phyloP scores from a whole-genome alignment of 225 moss, liverwort and hornwort species.

The Anthoceros angustus region DNA sequence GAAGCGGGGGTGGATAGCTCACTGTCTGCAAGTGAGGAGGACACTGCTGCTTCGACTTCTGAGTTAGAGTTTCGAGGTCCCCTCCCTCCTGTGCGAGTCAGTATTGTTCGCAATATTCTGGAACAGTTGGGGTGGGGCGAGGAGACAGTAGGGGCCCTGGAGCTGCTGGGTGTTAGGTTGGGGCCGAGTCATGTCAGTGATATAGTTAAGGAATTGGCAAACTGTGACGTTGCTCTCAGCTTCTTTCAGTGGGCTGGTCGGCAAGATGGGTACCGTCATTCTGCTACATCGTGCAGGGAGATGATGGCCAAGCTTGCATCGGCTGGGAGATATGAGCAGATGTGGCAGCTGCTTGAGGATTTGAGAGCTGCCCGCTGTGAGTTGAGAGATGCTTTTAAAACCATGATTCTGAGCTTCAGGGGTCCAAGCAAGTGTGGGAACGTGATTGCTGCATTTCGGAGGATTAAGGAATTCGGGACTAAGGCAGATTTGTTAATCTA shows the following conservation, averaged over 20 bases:
- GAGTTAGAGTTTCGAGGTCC: background rate
- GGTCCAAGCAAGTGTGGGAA: background rate
- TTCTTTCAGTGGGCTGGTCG: background rate
- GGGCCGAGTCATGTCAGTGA: background rate
- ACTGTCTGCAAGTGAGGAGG: background rate
- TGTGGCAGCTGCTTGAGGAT: conserved; percentile 2
- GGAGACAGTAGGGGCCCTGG: background rate
- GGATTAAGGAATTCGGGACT: background rate
- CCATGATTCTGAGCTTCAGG: background rate
- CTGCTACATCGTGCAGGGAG: background rate
- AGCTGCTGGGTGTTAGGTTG: background rate
- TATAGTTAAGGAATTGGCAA: background rate
- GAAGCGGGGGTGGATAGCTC: background rate
- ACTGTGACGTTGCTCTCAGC: background rate
- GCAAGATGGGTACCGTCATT: background rate
- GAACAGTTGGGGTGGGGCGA: background rate
- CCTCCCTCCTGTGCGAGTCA: background rate
- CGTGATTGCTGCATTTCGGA: background rate
- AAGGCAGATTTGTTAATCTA: background rate
- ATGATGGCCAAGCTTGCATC: background rate
- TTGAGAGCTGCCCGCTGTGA: background rate
- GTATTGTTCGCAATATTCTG: background rate
- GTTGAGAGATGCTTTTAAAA: background rate
- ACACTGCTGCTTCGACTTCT: background rate
- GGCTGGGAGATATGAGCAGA: background rate